A percentile compares a stretch with the other conserved stretches of the same genome.
Conservation (phyloP, 331 rosid genomes). For the Acacia pycnantha region DNA sequence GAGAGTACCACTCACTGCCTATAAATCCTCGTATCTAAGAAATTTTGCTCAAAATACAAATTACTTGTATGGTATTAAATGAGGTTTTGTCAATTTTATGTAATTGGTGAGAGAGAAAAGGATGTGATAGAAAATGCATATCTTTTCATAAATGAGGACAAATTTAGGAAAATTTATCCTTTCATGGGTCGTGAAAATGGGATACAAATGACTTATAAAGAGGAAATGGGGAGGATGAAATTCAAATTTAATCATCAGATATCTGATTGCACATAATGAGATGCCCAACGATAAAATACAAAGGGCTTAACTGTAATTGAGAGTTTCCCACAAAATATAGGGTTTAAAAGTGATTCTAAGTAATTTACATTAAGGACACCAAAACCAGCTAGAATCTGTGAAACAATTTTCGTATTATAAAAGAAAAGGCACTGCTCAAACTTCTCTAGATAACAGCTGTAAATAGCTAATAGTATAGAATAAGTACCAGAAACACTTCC, state of each 20-base stretch:
- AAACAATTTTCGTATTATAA: neutral
- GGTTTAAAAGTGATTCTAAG: no score
- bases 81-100: no score
- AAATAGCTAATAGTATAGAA: neutral
- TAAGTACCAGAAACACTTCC: no score
- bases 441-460: neutral
- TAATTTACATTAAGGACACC: neutral
- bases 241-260: neutral
- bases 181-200: no score
- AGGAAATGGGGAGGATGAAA: neutral
- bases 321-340: neutral
- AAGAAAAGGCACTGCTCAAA: neutral
- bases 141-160: no score
- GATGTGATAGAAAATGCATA: no score
- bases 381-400: neutral
- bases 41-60: no score
- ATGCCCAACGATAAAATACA: neutral
- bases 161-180: no score
- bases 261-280: neutral
- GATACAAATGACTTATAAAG: neutral
- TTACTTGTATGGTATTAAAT: no score
- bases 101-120: no score
- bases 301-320: neutral
- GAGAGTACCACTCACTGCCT: no score
- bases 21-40: no score